These are phyloP conservation scores for Pyricularia sp. DNA, from an alignment of 2,329 filamentous ascomycete species.

Conservation along the genomic window DNA sequence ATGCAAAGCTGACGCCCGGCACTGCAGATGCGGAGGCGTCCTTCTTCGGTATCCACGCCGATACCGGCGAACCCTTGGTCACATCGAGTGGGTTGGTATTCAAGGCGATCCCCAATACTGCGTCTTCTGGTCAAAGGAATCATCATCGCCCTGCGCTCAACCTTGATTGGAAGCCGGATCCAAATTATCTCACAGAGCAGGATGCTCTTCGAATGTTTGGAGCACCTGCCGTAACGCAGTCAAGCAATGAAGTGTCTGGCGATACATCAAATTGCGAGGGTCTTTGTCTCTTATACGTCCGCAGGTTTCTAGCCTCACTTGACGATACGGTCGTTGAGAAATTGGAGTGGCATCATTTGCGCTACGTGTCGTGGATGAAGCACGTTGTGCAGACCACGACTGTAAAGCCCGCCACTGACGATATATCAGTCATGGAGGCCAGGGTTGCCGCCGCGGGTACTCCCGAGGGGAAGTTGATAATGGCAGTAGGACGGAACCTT, in stretches of 20 bases:
- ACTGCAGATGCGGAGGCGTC: conserved; percentile 9
- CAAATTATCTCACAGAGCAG: conserved; percentile 9
- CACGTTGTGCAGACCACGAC: conserved; percentile 4
- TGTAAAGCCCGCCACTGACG: not conserved
- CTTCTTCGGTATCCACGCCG: conserved; percentile 9
- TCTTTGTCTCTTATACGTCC: conserved; percentile 9
- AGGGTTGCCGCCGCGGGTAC: conserved; percentile 7
- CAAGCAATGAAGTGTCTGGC: conserved; percentile 5
- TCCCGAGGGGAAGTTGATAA: conserved; percentile 13
- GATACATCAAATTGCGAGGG: conserved; percentile 12
- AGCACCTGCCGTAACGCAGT: conserved; percentile 6
- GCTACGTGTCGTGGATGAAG: conserved; percentile 10
- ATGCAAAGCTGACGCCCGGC: conserved; percentile 5
- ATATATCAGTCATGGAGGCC: not conserved
- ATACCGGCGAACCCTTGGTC: conserved; percentile 10
- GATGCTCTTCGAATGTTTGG: conserved; percentile 11
- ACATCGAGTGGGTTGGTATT: conserved; percentile 12
- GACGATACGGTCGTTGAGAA: conserved; percentile 2
- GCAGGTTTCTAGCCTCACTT: conserved; percentile 7
- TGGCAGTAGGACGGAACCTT: conserved; percentile 14
- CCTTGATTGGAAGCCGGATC: conserved; percentile 14
- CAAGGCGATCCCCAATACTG: conserved; percentile 9
- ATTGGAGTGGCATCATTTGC: conserved; percentile 10
- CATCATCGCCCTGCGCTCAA: conserved; percentile 9
- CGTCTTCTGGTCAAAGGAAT: conserved; percentile 1